A percentile compares a stretch with the other conserved stretches of the same genome.
Conservation (phyloP, 495 filamentous ascomycete genomes). For the Pyronema omphalodes region DNA sequence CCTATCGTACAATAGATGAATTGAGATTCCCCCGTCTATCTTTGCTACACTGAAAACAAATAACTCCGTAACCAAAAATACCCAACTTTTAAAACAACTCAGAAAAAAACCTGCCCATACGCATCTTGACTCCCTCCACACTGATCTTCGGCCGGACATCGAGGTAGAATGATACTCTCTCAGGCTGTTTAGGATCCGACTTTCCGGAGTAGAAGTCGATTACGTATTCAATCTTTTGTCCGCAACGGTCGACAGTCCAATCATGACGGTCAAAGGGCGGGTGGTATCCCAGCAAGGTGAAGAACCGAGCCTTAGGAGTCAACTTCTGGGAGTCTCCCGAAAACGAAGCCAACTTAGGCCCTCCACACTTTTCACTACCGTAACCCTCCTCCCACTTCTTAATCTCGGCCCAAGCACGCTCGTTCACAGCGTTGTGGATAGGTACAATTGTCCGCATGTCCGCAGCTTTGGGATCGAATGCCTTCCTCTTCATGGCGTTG, state of each 20-base stretch:
- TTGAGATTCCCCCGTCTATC: background rate
- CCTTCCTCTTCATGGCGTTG: slow-evolving; percentile 79
- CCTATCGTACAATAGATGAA: background rate
- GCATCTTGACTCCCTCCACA: slow-evolving; percentile 78
- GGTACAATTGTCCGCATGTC: slow-evolving; percentile 85
- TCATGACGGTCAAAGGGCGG: slow-evolving; percentile 90
- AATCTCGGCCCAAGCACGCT: slow-evolving; percentile 72
- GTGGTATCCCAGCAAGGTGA: slow-evolving; percentile 69
- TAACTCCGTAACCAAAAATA: background rate
- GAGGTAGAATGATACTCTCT: slow-evolving; percentile 72
- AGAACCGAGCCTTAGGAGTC: slow-evolving; percentile 65
- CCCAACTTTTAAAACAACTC: slow-evolving; percentile 33
- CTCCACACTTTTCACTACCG: slow-evolving; percentile 46
- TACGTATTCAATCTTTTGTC: slow-evolving; percentile 76
- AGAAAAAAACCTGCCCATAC: slow-evolving; percentile 39
- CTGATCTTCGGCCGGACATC: slow-evolving; percentile 87
- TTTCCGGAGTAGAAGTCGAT: slow-evolving; percentile 95
- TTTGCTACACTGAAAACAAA: background rate
- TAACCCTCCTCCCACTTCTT: slow-evolving; percentile 62
- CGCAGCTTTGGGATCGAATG: slow-evolving; percentile 35
- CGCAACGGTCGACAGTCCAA: slow-evolving; percentile 90
- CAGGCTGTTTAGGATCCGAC: slow-evolving; percentile 32
- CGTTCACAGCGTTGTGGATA: slow-evolving; percentile 95
- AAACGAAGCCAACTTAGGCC: slow-evolving; percentile 71
- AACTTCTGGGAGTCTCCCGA: slow-evolving; percentile 51